Base-by-base conservation (phyloP, 1,284 basidiomycete genomes). In the Coniferiporia sulphurascens region DNA sequence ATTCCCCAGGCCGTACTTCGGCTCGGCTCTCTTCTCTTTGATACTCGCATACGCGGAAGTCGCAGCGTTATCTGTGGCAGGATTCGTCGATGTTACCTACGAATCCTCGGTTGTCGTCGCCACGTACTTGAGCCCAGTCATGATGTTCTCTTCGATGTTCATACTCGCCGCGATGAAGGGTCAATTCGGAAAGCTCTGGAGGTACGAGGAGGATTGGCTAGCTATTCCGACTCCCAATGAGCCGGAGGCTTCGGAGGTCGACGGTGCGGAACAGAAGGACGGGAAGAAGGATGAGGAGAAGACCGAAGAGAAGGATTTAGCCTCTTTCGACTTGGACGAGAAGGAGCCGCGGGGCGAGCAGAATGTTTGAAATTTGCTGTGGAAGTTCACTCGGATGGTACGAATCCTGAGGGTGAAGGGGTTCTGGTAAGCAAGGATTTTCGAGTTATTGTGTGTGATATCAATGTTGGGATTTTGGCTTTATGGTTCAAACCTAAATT, bases 151-250 rank as follows among this genome's bases (percentile, higher is more conserved):
- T 36, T n/a, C 35, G 17, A 17, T 46, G 5, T 34, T 56, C 12
- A 7, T 56, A 12, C 45, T 49, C 5, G 55, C 55, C 3, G 34
- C 55, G n/a, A 35, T 22, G 36, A 56, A 27, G 45, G 55, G 55
- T 21, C 19, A 58, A 19, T 97, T 91, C 91, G 94, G 93, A 50
- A 96, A 98, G 83, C 93, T 87, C 77, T 95, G 91, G 6, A 86
- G 88, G 74, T 83, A 87, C 66, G 94, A 98, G 81, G 91, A 85
- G 70, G 93, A 98, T 70, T 95, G 94, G 4, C 84, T 89, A 63
- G 96, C 94, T 1, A 82, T 98, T 67, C 93, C 95, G 67, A 91
- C 95, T 68, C 95, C 98, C 70, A 97, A 94, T 98, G 74, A 86
- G 88, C 27, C 27, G 27, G 27, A 27, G 5, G 27, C 41, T n/a